phyloP scores from a whole-genome alignment of 805 yeast genomes.

The Teunomyces funiuensis region DNA sequence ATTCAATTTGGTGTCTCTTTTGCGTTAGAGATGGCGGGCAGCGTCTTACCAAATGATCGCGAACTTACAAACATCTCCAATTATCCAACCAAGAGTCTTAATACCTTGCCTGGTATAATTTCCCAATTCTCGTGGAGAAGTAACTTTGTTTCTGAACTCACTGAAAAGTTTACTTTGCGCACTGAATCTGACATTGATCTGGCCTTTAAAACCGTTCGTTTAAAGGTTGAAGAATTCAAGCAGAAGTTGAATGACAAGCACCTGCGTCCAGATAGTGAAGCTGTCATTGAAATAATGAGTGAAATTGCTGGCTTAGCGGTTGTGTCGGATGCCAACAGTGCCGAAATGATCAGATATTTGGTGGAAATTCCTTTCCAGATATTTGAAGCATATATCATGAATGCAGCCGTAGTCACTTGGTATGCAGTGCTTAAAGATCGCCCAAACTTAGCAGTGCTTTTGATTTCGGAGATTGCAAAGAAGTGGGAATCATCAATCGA shows the following conservation, averaged over 20 bases:
- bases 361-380: conserved; percentile 70
- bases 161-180: conserved; percentile 29
- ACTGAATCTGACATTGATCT: conserved; percentile 26
- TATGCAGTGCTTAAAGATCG: conserved; percentile 69
- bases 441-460: conserved; percentile 53
- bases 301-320: conserved; percentile 40
- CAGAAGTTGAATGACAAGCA: conserved; percentile 7
- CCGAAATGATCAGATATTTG: conserved; percentile 49
- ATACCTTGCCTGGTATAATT: conserved; percentile 69
- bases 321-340: conserved; percentile 37
- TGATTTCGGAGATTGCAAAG: conserved; percentile 67
- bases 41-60: conserved; percentile 62
- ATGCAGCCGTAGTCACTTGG: conserved; percentile 77
- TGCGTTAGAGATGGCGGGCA: conserved; percentile 86
- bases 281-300: conserved; percentile 45
- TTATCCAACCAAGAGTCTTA: conserved; percentile 39
- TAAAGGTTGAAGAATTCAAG: conserved; percentile 21
- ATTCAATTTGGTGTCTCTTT: conserved; percentile 83
- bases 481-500: conserved; percentile 69
- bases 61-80: conserved; percentile 55
- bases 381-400: conserved; percentile 60
- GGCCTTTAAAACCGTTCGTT: conserved; percentile 28
- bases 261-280: conserved; percentile 17
- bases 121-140: conserved; percentile 76
- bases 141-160: conserved; percentile 34